Percentiles rank a stretch among this genome's conserved stretches.
Evolutionary conservation across 2,329 filamentous ascomycete genomes (phyloP).

Genomic region (Xylariales sp.): DNA sequence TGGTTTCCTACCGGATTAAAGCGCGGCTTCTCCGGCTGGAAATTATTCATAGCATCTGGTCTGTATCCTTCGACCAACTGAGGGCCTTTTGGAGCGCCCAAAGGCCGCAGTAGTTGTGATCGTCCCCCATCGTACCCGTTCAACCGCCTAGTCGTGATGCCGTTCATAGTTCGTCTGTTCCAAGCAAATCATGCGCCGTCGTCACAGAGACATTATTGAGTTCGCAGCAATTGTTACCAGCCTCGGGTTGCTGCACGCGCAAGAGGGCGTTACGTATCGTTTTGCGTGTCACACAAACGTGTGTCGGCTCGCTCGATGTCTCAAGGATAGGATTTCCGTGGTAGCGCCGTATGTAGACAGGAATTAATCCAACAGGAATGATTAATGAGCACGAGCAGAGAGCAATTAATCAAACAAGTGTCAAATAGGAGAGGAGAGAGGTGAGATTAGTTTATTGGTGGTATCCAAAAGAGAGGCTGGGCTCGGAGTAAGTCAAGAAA

Average conservation of each 20-base stretch:
- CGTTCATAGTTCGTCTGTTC: slow-evolving; percentile 10
- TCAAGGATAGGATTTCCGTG: too few relatives aligned
- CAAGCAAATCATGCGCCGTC: slow-evolving; percentile 3
- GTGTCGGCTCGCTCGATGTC: too few relatives aligned
- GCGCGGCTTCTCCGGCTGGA: slow-evolving; percentile 48
- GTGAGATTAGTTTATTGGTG: too few relatives aligned
- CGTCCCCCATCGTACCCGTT: slow-evolving; percentile 27
- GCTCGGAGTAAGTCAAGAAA: not conserved
- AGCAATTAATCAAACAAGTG: too few relatives aligned
- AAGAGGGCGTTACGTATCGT: too few relatives aligned
- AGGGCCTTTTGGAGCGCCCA: slow-evolving; percentile 38
- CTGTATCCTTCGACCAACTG: slow-evolving; percentile 56
- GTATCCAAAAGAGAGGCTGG: not conserved
- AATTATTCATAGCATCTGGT: slow-evolving; percentile 48
- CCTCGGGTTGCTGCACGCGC: too few relatives aligned
- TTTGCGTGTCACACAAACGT: too few relatives aligned
- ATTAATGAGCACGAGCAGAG: too few relatives aligned
- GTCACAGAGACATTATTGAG: slow-evolving; percentile 11
- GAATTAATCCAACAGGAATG: too few relatives aligned
- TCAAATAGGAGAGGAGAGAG: too few relatives aligned
- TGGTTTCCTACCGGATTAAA: slow-evolving; percentile 51
- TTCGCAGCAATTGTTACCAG: too few relatives aligned
- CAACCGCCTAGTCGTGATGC: slow-evolving; percentile 24
- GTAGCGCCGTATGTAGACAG: too few relatives aligned
- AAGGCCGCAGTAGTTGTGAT: slow-evolving; percentile 14